Percentiles rank a stretch among this genome's conserved stretches.
Evolutionary conservation across 2,329 filamentous ascomycete genomes (phyloP).

Genomic region (Elsinoe fawcettii): DNA sequence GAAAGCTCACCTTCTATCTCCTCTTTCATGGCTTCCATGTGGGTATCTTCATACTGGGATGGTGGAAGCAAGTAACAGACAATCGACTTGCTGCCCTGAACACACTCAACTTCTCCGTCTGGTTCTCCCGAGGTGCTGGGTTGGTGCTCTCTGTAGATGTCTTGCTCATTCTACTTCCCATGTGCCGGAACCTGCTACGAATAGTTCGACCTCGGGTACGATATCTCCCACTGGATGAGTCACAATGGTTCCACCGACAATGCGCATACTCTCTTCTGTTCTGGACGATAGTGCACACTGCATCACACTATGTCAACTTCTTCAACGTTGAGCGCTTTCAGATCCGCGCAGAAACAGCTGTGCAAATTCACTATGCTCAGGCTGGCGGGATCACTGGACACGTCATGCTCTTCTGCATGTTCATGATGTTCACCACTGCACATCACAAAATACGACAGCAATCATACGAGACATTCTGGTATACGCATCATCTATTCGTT

Average conservation of each 20-base stretch:
- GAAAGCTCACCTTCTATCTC: slow-evolving; percentile 31
- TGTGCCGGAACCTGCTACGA: slow-evolving; percentile 85
- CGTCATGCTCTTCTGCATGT: slow-evolving; percentile 98
- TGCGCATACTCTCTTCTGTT: slow-evolving; percentile 81
- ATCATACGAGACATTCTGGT: slow-evolving; percentile 98
- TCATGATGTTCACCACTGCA: slow-evolving; percentile 94
- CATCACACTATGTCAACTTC: slow-evolving; percentile 94
- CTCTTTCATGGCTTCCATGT: slow-evolving; percentile 33
- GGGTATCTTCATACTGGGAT: slow-evolving; percentile 31
- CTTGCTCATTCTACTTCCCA: slow-evolving; percentile 82
- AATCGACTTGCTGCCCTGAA: slow-evolving; percentile 68
- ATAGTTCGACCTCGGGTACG: slow-evolving; percentile 77
- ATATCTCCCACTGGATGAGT: slow-evolving; percentile 91
- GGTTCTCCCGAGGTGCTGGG: slow-evolving; percentile 90
- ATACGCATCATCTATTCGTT: slow-evolving; percentile 97
- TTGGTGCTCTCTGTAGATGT: slow-evolving; percentile 76
- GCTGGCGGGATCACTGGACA: slow-evolving; percentile 91
- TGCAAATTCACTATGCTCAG: slow-evolving; percentile 87
- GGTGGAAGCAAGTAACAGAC: slow-evolving; percentile 64
- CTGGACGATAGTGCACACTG: slow-evolving; percentile 70
- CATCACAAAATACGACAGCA: slow-evolving; percentile 92
- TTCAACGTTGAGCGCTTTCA: slow-evolving; percentile 87
- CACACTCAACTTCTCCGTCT: slow-evolving; percentile 76
- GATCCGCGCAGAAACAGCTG: slow-evolving; percentile 67
- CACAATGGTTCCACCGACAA: slow-evolving; percentile 93